Base-by-base conservation (phyloP, 2,329 filamentous ascomycete genomes). In the Penicillium sp. region DNA sequence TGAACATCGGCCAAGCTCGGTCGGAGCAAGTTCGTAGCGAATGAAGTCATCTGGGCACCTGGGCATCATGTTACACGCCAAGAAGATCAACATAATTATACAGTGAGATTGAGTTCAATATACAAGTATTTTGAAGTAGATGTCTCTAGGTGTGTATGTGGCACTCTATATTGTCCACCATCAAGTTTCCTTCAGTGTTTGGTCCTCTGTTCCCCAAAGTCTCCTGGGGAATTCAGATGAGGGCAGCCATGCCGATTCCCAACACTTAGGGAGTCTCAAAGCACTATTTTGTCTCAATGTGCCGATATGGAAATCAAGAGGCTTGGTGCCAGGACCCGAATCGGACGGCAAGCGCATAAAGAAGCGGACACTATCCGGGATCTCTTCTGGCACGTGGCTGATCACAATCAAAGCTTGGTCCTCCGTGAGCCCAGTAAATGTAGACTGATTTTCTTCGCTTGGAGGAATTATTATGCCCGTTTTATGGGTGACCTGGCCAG, bases 401-500 rank as follows among this genome's bases (percentile, higher is more conserved):
- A 97, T 93, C 60, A 92, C 91, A n/a, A 97, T 83, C 50, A 99
- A 76, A 0, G 92, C 92, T 74, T 97, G 93, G 21, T 84, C 73
- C 0, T 85, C 78, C 1, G 81, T 80, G 52, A 97, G 73, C 0
- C 91, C 91, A 1, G 67, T 68, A 4, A 67, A 64, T 27, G 59
- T 29, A 40, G 5, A 27, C 4, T 6, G 24, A 27, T 27, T 27
- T 27, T 27, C 24, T 27, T 27, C 24, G 24, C 24, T 27, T 27
- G 5, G 24, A 27, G 24, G 8, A 8, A 27, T 6, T 27, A 6
- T 27, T 27, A 8, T 27, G 5, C 5, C 5, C 5, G 24, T 27
- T 27, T 27, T 27, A 8, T 52, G 18, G 68, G 56, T 48, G 60
- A 72, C 27, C 67, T 89, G 83, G 10, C 88, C 88, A 22, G 81